Conservation (phyloP, 352 stramenopile genomes). For the Blastocystis sp. region DNA sequence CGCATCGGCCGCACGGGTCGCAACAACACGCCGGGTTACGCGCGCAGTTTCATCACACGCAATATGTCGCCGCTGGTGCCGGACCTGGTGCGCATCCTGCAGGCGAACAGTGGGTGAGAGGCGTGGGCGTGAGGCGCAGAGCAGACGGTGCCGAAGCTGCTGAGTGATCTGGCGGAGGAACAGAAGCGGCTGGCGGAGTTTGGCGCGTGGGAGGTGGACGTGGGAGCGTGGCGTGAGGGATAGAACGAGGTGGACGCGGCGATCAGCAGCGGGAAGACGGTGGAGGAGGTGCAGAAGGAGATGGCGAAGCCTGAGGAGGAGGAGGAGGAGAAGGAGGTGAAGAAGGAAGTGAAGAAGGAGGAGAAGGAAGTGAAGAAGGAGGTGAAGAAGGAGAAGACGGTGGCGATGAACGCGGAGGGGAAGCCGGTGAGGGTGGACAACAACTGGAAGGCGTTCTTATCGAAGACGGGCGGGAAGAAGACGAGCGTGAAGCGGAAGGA, state of each 20-base stretch:
- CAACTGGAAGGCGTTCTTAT: constrained; percentile 26
- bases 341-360: background rate
- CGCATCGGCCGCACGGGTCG: constrained; percentile 51
- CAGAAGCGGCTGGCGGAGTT: constrained; percentile 39
- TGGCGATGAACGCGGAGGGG: background rate
- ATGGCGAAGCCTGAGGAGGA: background rate
- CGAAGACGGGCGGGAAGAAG: background rate
- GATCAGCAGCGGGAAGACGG: background rate
- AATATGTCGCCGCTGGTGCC: constrained; percentile 36
- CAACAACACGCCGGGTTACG: constrained; percentile 26
- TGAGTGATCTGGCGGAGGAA: background rate
- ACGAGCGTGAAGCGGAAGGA: background rate
- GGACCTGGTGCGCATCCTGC: constrained; percentile 7
- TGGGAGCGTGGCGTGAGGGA: background rate
- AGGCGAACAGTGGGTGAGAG: constrained; percentile 21
- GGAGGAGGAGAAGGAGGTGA: background rate
- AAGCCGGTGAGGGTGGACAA: background rate
- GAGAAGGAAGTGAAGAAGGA: background rate
- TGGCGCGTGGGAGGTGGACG: constrained; percentile 13
- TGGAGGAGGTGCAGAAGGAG: background rate
- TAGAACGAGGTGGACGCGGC: constrained; percentile 31
- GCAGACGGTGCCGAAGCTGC: constrained; percentile 12
- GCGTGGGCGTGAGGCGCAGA: background rate
- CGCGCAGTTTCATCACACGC: constrained; percentile 29
- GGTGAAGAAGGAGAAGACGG: background rate